These are phyloP conservation scores for Fusarium secorum DNA, from an alignment of 2,329 filamentous ascomycete genomes.

Conservation along the genomic window DNA sequence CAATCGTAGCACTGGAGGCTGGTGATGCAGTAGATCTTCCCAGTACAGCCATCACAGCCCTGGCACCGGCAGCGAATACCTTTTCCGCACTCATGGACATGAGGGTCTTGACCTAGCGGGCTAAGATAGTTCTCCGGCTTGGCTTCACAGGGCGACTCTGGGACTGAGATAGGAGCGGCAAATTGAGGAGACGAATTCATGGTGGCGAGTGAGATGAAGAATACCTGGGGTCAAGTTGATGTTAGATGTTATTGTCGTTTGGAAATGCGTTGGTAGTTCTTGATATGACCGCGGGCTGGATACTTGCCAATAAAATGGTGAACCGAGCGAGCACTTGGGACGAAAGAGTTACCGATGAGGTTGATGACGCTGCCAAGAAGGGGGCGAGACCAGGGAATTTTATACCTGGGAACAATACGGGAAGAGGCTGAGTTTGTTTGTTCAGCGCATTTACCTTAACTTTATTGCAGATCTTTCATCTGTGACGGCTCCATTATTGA, in stretches of 20 bases:
- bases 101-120: rapidly evolving
- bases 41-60: not conserved
- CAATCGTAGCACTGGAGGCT: conserved; percentile 6
- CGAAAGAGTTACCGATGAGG: not conserved
- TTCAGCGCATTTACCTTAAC: not conserved
- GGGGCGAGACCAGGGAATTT: not conserved
- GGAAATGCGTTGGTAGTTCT: not conserved
- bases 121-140: not conserved
- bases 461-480: not conserved
- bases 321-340: too few species aligned
- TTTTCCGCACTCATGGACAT: not conserved
- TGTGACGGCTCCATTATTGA: not conserved
- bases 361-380: not conserved
- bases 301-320: not conserved
- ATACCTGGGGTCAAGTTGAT: not conserved
- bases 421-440: not conserved
- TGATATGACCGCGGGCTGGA: rapidly evolving
- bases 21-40: not conserved
- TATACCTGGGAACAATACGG: not conserved
- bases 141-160: not conserved
- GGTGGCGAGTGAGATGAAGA: not conserved
- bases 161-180: rapidly evolving
- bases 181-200: not conserved
- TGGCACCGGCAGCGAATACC: not conserved
- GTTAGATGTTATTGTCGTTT: not conserved